Percentiles rank a stretch among this genome's conserved stretches.
phyloP scores from a whole-genome alignment of 768 basidiomycete species.

The Lentinula edodes region DNA sequence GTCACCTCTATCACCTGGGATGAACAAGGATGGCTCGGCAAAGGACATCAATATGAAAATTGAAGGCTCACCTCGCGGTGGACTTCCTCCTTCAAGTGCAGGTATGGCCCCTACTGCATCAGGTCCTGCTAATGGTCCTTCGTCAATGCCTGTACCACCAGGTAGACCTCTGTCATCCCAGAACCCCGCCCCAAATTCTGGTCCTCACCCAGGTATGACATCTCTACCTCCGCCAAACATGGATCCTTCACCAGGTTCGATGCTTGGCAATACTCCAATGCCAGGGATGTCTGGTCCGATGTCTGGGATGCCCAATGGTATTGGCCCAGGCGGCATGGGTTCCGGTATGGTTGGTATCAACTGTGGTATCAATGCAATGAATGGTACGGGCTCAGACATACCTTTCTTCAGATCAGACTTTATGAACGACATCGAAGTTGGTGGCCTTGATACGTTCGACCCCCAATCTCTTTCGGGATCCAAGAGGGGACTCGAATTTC shows the following conservation, averaged over 20 bases:
- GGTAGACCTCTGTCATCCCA: slow-evolving; percentile 10
- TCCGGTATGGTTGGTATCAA: background rate
- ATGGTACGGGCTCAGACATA: background rate
- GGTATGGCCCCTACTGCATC: slow-evolving; percentile 20
- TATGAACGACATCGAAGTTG: slow-evolving; percentile 33
- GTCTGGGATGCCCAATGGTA: background rate
- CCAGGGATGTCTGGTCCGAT: background rate
- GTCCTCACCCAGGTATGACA: slow-evolving; percentile 1
- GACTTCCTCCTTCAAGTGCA: slow-evolving; percentile 17
- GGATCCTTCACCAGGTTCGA: background rate
- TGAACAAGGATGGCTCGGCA: slow-evolving; percentile 23
- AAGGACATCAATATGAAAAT: slow-evolving; percentile 20
- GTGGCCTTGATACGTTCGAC: slow-evolving; percentile 31
- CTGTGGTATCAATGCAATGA: background rate
- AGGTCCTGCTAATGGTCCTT: slow-evolving; percentile 13
- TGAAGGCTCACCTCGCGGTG: slow-evolving; percentile 40
- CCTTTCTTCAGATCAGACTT: slow-evolving; percentile 33
- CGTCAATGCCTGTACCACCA: slow-evolving; percentile 10
- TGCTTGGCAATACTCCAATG: background rate
- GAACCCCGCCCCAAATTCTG: slow-evolving; percentile 16
- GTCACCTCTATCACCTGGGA: slow-evolving; percentile 50
- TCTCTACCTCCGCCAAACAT: background rate
- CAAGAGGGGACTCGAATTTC: slow-evolving; percentile 50
- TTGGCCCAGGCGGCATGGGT: background rate
- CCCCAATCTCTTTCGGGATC: slow-evolving; percentile 29